Conservation (phyloP, 2,329 filamentous ascomycete species). For the Chalaropsis ovoidea region DNA sequence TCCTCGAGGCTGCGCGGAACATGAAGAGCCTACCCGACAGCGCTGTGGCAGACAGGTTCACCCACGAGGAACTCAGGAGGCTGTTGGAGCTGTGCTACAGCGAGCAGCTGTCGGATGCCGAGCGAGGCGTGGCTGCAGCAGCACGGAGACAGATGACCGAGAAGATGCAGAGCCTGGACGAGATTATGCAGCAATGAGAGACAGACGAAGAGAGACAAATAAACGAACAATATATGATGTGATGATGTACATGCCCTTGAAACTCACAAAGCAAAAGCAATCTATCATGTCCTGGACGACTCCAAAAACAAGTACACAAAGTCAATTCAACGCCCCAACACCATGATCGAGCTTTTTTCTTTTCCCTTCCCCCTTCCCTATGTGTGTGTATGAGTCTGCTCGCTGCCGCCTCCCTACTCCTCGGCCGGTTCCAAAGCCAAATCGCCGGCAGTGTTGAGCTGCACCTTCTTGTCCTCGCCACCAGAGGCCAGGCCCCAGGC, state of each 20-base stretch:
- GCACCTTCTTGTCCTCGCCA: conserved; percentile 88
- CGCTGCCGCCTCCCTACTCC: neutral
- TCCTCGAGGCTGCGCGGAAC: conserved; percentile 52
- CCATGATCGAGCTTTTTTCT: conserved; percentile 17
- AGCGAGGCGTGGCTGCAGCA: conserved; percentile 56
- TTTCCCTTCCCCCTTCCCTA: conserved; percentile 3
- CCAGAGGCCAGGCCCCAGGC: conserved; percentile 80
- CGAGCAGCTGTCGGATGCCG: conserved; percentile 54
- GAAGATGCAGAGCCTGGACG: conserved; percentile 58
- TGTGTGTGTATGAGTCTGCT: neutral
- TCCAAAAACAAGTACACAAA: conserved; percentile 7
- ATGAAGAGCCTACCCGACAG: conserved; percentile 28
- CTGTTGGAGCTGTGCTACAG: conserved; percentile 59
- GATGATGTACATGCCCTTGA: conserved; percentile 15
- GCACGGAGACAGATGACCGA: conserved; percentile 62
- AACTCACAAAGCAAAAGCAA: conserved; percentile 14
- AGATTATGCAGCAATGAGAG: conserved; percentile 58
- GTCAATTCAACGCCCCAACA: conserved; percentile 21
- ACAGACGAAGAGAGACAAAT: neutral
- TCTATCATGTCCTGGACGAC: conserved; percentile 15
- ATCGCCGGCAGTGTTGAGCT: conserved; percentile 55
- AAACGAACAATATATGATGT: conserved; percentile 20
- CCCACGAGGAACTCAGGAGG: conserved; percentile 56
- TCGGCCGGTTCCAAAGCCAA: conserved; percentile 18
- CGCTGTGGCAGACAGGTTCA: conserved; percentile 42